Evolutionary conservation across 371 early-diverging fungal genomes (phyloP).

Genomic region (Syncephalastrum monosporum): DNA sequence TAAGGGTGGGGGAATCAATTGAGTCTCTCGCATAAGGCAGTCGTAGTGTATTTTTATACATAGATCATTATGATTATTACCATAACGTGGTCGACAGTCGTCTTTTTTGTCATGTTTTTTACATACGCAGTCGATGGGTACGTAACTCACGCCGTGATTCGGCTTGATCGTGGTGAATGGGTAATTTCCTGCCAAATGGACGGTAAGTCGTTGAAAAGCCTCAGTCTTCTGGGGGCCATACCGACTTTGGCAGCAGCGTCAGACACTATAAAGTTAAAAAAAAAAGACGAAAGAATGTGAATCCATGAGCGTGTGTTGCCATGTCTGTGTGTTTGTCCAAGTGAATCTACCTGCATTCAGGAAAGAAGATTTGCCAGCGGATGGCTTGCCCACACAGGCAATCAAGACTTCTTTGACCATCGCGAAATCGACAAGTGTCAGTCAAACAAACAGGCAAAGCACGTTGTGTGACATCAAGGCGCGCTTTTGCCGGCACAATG

Average conservation of each 20-base stretch:
- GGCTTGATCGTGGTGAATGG: constrained; percentile 86
- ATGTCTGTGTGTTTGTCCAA: too few species aligned
- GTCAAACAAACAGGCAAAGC: too few species aligned
- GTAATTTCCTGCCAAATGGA: constrained; percentile 45
- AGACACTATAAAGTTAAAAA: constrained; percentile 48
- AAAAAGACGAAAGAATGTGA: neutral
- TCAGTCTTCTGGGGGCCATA: constrained; percentile 4
- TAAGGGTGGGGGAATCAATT: constrained; percentile 10
- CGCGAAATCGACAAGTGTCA: too few species aligned
- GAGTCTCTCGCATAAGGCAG: neutral
- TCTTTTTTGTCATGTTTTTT: constrained; percentile 48
- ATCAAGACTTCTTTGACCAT: constrained; percentile 60
- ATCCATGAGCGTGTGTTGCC: neutral
- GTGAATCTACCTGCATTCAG: constrained; percentile 51
- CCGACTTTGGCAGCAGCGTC: constrained; percentile 85
- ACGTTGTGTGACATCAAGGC: too few species aligned
- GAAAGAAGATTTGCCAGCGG: constrained; percentile 72
- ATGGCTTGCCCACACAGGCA: constrained; percentile 81
- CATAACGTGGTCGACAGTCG: constrained; percentile 71
- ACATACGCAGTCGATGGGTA: constrained; percentile 73
- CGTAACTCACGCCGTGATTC: constrained; percentile 75
- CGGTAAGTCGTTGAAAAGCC: neutral
- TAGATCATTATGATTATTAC: constrained; percentile 14
- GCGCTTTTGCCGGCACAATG: too few species aligned
- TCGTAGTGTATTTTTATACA: too few species aligned